Evolutionary conservation across 768 basidiomycete species (phyloP).

Genomic region (Rhodocollybia butyracea): DNA sequence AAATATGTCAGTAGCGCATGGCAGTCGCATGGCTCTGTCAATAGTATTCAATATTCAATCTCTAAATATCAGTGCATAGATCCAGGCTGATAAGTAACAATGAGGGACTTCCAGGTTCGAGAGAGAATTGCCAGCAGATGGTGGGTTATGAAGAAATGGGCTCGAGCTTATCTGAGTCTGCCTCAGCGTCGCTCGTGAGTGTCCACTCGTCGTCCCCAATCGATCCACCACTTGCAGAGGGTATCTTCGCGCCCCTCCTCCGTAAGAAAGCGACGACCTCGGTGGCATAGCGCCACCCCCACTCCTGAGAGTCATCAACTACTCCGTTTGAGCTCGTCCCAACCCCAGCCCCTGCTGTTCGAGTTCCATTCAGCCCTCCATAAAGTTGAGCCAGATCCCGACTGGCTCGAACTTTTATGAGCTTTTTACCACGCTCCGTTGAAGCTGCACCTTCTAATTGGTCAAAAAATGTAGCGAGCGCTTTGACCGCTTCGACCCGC

Average conservation of each 20-base stretch:
- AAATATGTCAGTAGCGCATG: no score
- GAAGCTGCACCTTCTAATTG: conserved; percentile 47
- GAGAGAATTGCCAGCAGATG: background rate
- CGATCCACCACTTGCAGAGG: conserved; percentile 28
- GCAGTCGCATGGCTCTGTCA: no score
- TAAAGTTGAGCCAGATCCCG: conserved; percentile 43
- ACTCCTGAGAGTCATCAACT: background rate
- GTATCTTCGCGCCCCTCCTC: conserved; percentile 69
- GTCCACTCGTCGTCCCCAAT: conserved; percentile 65
- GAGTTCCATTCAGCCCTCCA: conserved; percentile 34
- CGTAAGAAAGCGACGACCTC: conserved; percentile 76
- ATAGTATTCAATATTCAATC: background rate
- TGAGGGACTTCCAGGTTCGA: background rate
- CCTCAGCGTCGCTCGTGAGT: conserved; percentile 60
- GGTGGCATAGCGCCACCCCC: conserved; percentile 63
- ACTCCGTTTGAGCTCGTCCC: background rate
- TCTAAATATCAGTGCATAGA: background rate
- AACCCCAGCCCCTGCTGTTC: background rate
- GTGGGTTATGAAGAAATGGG: conserved; percentile 15
- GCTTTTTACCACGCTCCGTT: conserved; percentile 36
- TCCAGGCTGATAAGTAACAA: background rate
- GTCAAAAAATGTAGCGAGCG: conserved; percentile 69
- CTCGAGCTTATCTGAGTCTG: conserved; percentile 9
- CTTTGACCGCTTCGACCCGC: conserved; percentile 78
- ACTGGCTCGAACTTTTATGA: conserved; percentile 36